These are phyloP conservation scores for Moesziomyces parantarcticus DNA, from an alignment of 1,284 basidiomycete genomes.

Conservation along the genomic window DNA sequence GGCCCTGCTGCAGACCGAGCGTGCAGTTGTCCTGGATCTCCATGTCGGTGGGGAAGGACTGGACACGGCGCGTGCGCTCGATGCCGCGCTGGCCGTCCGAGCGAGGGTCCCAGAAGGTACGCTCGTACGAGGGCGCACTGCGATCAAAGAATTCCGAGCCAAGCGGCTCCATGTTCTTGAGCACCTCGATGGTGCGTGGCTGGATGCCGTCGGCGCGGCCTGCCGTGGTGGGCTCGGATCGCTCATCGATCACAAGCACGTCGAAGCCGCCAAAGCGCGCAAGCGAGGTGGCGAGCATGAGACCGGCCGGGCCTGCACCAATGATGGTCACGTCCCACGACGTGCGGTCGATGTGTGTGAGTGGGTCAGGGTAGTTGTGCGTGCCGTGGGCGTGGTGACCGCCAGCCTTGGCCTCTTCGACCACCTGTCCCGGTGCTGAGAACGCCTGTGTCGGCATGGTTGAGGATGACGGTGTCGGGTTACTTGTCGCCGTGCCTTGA, in stretches of 20 bases:
- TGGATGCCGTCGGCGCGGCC: constrained; percentile 69
- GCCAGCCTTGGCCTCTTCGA: constrained; percentile 53
- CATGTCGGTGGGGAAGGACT: constrained; percentile 69
- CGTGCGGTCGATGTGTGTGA: constrained; percentile 53
- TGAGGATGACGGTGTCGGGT: not conserved
- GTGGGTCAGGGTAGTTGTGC: constrained; percentile 56
- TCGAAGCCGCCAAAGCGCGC: constrained; percentile 63
- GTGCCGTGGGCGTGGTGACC: constrained; percentile 58
- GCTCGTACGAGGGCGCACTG: constrained; percentile 67
- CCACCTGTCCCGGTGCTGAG: constrained; percentile 41
- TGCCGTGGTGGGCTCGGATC: constrained; percentile 68
- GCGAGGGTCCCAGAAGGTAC: constrained; percentile 69
- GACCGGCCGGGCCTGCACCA: constrained; percentile 63
- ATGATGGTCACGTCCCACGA: constrained; percentile 62
- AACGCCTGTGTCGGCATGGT: constrained; percentile 39
- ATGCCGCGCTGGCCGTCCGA: constrained; percentile 63
- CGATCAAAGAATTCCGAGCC: constrained; percentile 62
- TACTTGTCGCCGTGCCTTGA: not conserved
- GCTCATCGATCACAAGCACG: constrained; percentile 66
- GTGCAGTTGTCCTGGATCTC: constrained; percentile 69
- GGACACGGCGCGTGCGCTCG: constrained; percentile 67
- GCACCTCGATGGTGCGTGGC: constrained; percentile 74
- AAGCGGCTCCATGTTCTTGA: constrained; percentile 69
- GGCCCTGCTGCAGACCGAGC: constrained; percentile 69
- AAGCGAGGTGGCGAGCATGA: constrained; percentile 61